These are phyloP conservation scores for Lizonia empirigonia DNA, from an alignment of 2,329 filamentous ascomycete genomes.

Conservation along the genomic window DNA sequence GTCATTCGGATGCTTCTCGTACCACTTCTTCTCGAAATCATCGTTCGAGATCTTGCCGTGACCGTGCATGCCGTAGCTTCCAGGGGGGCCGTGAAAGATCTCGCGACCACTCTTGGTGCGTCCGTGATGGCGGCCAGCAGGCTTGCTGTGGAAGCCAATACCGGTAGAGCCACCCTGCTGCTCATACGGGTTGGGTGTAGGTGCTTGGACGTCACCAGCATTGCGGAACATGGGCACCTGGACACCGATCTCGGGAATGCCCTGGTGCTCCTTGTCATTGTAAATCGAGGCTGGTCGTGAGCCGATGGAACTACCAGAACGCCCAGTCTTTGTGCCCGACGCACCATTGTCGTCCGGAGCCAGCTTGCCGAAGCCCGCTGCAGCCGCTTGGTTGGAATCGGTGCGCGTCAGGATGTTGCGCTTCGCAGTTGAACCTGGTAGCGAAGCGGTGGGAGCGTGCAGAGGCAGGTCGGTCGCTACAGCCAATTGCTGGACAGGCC, in stretches of 20 bases:
- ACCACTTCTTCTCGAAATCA: slow-evolving; percentile 89
- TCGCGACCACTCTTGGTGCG: slow-evolving; percentile 76
- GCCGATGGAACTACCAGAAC: slow-evolving; percentile 43
- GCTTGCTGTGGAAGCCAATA: slow-evolving; percentile 61
- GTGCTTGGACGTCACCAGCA: slow-evolving; percentile 94
- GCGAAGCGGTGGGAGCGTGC: slow-evolving; percentile 85
- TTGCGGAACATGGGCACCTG: slow-evolving; percentile 93
- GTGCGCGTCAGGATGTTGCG: slow-evolving; percentile 87
- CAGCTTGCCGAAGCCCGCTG: slow-evolving; percentile 77
- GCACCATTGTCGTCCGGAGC: slow-evolving; percentile 39
- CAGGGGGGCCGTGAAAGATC: slow-evolving; percentile 74
- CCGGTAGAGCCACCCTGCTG: slow-evolving; percentile 48
- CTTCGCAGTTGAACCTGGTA: slow-evolving; percentile 81
- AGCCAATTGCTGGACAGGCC: slow-evolving; percentile 73
- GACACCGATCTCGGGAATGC: slow-evolving; percentile 89
- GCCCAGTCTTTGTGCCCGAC: slow-evolving; percentile 28
- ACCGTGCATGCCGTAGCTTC: slow-evolving; percentile 91
- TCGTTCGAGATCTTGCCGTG: slow-evolving; percentile 78
- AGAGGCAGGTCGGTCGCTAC: slow-evolving; percentile 82
- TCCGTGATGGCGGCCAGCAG: slow-evolving; percentile 59
- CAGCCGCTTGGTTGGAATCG: slow-evolving; percentile 83
- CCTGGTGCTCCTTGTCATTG: slow-evolving; percentile 71
- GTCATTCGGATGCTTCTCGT: slow-evolving; percentile 86
- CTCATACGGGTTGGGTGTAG: slow-evolving; percentile 72
- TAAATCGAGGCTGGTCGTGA: slow-evolving; percentile 62